Evolutionary conservation across 2,329 filamentous ascomycete species (phyloP).

Genomic region (Ascochyta viciae-villosae): DNA sequence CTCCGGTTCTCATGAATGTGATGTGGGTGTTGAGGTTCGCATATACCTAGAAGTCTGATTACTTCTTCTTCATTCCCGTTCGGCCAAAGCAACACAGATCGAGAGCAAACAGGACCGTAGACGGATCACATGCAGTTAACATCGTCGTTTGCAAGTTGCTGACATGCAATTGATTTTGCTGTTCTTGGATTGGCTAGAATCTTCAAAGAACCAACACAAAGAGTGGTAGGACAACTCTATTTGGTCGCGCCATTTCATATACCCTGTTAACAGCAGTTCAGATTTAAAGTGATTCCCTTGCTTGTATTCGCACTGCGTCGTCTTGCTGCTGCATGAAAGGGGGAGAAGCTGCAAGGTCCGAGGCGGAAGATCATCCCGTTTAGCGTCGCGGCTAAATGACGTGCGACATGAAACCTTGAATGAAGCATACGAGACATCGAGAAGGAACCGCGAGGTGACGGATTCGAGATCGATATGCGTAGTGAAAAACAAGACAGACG

Average conservation of each 20-base stretch:
- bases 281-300: background rate
- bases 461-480: background rate
- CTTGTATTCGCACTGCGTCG: background rate
- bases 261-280: background rate
- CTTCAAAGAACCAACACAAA: background rate
- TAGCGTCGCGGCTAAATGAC: conserved; percentile 32
- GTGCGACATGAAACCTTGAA: conserved; percentile 34
- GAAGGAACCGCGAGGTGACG: conserved; percentile 5
- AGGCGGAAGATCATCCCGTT: conserved; percentile 25
- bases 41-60: background rate
- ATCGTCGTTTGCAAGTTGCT: background rate
- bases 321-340: conserved; percentile 10
- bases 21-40: background rate
- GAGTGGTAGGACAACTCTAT: background rate
- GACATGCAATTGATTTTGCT: background rate
- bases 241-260: background rate
- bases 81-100: background rate
- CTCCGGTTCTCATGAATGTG: background rate
- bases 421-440: conserved; percentile 24
- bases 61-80: background rate
- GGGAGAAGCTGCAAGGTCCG: conserved; percentile 14
- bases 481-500: background rate
- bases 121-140: too few species aligned
- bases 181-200: background rate
- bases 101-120: too few species aligned